phyloP scores from a whole-genome alignment of 2,329 filamentous ascomycete species.

The Calycina herbarum region DNA sequence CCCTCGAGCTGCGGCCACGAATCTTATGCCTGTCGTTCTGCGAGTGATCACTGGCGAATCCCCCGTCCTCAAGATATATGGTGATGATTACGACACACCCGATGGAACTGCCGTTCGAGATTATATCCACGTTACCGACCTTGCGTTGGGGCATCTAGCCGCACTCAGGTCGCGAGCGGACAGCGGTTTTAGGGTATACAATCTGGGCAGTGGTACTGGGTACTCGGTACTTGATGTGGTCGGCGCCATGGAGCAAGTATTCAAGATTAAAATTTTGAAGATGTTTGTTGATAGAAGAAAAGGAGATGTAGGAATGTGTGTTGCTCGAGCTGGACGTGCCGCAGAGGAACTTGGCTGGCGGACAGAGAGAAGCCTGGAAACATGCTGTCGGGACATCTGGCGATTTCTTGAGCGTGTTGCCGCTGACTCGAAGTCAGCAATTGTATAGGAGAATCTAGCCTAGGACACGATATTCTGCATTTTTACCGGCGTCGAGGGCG shows the following conservation, averaged over 20 bases:
- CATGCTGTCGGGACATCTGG: conserved; percentile 30
- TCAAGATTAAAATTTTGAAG: conserved; percentile 41
- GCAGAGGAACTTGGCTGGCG: conserved; percentile 46
- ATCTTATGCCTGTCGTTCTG: conserved; percentile 64
- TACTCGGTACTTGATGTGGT: conserved; percentile 48
- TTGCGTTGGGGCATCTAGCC: conserved; percentile 63
- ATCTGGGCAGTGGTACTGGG: conserved; percentile 48
- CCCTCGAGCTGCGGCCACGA: conserved; percentile 60
- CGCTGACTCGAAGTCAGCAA: conserved; percentile 4
- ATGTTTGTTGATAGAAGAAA: conserved; percentile 41
- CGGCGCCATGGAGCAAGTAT: conserved; percentile 41
- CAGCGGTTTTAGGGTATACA: conserved; percentile 46
- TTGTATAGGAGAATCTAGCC: background rate
- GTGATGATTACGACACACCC: conserved; percentile 62
- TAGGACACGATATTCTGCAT: background rate
- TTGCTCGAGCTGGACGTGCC: conserved; percentile 44
- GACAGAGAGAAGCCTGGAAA: conserved; percentile 32
- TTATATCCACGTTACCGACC: conserved; percentile 67
- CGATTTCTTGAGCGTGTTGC: conserved; percentile 25
- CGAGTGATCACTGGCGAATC: conserved; percentile 59
- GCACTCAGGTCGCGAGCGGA: conserved; percentile 45
- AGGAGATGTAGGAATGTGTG: conserved; percentile 47
- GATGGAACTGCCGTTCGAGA: conserved; percentile 68
- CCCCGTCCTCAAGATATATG: conserved; percentile 59
- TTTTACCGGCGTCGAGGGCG: background rate